A percentile compares a stretch with the other conserved stretches of the same genome.
Evolutionary conservation across 805 yeast species (phyloP).

Genomic region (Ogataea pini): DNA sequence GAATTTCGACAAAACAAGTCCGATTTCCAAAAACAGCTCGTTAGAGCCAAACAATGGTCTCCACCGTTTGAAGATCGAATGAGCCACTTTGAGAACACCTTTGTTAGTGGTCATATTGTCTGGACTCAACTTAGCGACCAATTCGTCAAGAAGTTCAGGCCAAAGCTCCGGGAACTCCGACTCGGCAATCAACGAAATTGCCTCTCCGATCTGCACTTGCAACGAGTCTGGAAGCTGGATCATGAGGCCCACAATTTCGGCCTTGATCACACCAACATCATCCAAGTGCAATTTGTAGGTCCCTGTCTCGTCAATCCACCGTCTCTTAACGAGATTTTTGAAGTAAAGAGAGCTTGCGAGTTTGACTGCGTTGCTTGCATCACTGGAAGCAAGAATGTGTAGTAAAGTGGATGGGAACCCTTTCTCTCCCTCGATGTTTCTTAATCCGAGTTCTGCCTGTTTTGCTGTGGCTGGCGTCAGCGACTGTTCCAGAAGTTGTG

Average conservation of each 20-base stretch:
- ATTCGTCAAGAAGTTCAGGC: constrained; percentile 73
- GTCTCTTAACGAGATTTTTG: constrained; percentile 80
- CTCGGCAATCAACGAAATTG: constrained; percentile 90
- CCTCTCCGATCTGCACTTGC: constrained; percentile 94
- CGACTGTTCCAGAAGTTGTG: constrained; percentile 60
- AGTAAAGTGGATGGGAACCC: constrained; percentile 79
- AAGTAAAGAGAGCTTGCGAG: constrained; percentile 89
- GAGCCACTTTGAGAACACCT: constrained; percentile 89
- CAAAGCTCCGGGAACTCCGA: constrained; percentile 93
- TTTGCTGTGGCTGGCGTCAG: constrained; percentile 64
- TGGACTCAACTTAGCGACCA: constrained; percentile 63
- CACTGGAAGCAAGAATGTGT: constrained; percentile 70
- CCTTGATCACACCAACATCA: constrained; percentile 70
- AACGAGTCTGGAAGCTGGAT: constrained; percentile 73
- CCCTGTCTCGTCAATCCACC: constrained; percentile 92
- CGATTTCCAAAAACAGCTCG: constrained; percentile 83
- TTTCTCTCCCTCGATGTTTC: constrained; percentile 58
- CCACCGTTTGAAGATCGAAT: constrained; percentile 96
- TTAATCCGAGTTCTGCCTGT: constrained; percentile 64
- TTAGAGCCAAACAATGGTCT: constrained; percentile 91
- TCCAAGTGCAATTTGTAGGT: constrained; percentile 57
- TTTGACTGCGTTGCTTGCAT: constrained; percentile 56
- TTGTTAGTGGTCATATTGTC: constrained; percentile 74
- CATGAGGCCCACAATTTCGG: constrained; percentile 84
- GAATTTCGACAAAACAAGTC: constrained; percentile 82